Evolutionary conservation across 768 basidiomycete genomes (phyloP), one percentile per base, ranked within the genome.

Genomic region (Galerina marginata): DNA sequence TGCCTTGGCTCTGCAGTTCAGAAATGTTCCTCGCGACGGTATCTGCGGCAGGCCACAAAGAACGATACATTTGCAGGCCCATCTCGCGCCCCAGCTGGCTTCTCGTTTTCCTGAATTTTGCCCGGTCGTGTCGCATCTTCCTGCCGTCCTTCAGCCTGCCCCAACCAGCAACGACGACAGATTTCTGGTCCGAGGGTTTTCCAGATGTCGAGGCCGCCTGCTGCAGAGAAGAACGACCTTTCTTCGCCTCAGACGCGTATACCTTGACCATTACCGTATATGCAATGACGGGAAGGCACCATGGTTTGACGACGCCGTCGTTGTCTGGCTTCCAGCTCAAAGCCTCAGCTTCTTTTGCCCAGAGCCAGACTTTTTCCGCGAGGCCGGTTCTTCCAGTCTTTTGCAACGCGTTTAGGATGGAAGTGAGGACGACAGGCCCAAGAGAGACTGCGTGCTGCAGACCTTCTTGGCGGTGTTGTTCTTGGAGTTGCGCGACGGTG

Each of bases 231-330:
- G 51, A 14, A 6, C 9, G 29, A 6, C 51, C 39, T 38, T 42
- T 53, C 51, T n/a, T 40, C n/a, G 79, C 80, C 68, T 84, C 81
- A 3, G 69, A 65, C 1, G 75, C 81, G 62, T 90, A 92, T 36
- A 83, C 75, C 48, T 86, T 79, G 57, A 94, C 69, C 86, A 93
- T 91, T 50, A 83, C 74, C 2, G 90, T 93, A 69, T 91, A 93
- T 1, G 89, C 86, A 9, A 86, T 78, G 2, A 87, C 73, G 7
- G 87, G 84, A 16, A 93, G 72, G 54, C 78, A 78, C 92, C 92
- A 95, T 0, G 88, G 85, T 57, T 51, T 59, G n/a, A 52, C 54
- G 16, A 51, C 53, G 20, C 40, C 47, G 4, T 62, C 25, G 16
- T 50, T 20, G 54, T 43, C 25, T 9, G 26, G 46, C n/a, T 38